Conservation (phyloP, 2,329 filamentous ascomycete species). For the Botryotinia narcissicola region DNA sequence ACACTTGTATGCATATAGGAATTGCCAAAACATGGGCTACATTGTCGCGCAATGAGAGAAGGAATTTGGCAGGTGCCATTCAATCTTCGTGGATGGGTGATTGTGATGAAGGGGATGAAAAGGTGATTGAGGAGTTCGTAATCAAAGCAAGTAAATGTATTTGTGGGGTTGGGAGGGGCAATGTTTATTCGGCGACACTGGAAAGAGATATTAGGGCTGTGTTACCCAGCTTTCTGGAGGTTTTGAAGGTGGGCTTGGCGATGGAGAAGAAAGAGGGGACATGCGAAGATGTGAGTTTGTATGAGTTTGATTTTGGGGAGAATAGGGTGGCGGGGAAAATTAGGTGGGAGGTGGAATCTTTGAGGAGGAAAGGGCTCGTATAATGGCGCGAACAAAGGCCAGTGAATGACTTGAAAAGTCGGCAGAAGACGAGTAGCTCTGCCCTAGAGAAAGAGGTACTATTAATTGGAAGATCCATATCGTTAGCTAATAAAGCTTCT, state of each 20-base stretch:
- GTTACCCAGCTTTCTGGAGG: not conserved
- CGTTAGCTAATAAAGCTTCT: accelerated
- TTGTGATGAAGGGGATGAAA: not conserved
- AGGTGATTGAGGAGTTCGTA: not conserved
- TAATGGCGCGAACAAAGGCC: not conserved
- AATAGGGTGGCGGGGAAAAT: not conserved
- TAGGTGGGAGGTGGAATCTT: not conserved
- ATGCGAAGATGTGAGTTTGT: not conserved
- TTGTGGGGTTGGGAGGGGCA: not conserved
- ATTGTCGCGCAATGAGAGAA: not conserved
- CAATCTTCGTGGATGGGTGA: not conserved
- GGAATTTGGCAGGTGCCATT: not conserved
- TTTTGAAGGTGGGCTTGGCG: not conserved
- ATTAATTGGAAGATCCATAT: not conserved
- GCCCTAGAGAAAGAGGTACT: accelerated
- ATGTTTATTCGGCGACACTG: not conserved
- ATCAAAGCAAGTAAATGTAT: not conserved
- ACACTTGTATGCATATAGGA: not conserved
- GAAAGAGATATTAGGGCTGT: not conserved
- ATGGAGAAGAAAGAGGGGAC: not conserved
- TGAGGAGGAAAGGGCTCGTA: not conserved
- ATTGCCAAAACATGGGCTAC: not conserved
- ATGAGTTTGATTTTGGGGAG: not conserved
- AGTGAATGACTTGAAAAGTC: not conserved
- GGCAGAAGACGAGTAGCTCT: accelerated